Conservation (phyloP, 2,329 filamentous ascomycete species). For the Fusarium liriodendri region DNA sequence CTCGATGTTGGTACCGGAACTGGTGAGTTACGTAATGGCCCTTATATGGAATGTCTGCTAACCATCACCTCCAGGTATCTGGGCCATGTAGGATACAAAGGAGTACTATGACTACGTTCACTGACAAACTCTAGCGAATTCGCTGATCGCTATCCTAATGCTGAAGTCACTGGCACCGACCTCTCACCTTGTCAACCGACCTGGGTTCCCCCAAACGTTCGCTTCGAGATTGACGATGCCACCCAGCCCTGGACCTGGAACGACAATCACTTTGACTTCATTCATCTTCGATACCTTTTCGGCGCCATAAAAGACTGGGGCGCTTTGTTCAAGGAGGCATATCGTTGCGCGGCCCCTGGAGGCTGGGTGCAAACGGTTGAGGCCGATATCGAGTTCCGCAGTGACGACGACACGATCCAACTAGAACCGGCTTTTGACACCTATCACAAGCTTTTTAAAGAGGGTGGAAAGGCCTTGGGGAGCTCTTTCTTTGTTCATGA, state of each 20-base stretch:
- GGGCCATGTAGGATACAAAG: no score
- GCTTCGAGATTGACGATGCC: slow-evolving; percentile 3
- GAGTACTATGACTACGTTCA: no score
- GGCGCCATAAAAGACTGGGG: neutral
- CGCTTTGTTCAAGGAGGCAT: slow-evolving; percentile 1
- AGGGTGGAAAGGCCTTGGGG: neutral
- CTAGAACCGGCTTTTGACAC: neutral
- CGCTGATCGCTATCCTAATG: neutral
- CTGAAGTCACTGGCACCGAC: slow-evolving; percentile 1
- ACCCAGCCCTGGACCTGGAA: neutral
- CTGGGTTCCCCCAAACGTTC: slow-evolving; percentile 3
- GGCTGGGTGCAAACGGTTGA: slow-evolving; percentile 1
- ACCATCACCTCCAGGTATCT: neutral
- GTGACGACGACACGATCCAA: neutral
- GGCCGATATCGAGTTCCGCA: neutral
- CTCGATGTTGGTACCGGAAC: slow-evolving; percentile 2
- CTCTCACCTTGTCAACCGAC: slow-evolving; percentile 1
- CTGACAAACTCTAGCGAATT: neutral
- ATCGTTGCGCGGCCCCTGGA: neutral
- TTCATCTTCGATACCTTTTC: slow-evolving; percentile 5
- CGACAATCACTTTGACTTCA: neutral
- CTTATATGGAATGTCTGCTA: neutral
- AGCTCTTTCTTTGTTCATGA: neutral
- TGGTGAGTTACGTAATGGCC: neutral
- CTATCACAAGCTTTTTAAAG: neutral